Base-by-base conservation (phyloP, 1,284 basidiomycete genomes). In the Tausonia pullulans region DNA sequence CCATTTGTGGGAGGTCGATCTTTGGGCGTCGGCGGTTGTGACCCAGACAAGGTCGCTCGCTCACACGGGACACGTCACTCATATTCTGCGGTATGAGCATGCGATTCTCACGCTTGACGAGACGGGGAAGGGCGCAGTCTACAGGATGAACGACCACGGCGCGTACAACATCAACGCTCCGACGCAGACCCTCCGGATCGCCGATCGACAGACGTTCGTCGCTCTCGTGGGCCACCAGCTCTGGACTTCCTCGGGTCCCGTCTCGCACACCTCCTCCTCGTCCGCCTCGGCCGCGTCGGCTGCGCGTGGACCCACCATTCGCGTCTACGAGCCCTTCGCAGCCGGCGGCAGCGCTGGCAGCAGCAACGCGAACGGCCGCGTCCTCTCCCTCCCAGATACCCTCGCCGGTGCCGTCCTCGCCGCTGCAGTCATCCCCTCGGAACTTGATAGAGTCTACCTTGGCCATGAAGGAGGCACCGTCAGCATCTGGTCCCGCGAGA, bases 391-490 rank as follows among this genome's bases (percentile, higher is more conserved):
- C 74, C 39, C 84, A 7, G 67, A 88, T 69, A 79, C 83, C 67
- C 78, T 87, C 58, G 74, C 75, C 0, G 94, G 94, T 0, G 80
- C 87, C 0, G 88, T 96, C 11, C 90, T 88, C 0, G 84, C 85
- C 43, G 91, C 87, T 0, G 84, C 92, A 0, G 78, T 90, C 40
- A 76, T 98, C 5, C 87, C 89, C 0, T 81, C 85, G 0, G 78
- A 82, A 9, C 84, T 86, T 0, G 79, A 82, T 1, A 75, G 78
- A 16, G 86, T 90, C 44, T 98, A 86, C 71, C 79, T 98, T n/a
- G 92, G 89, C 0, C 95, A 98, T 71, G 94, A 98, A 74, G 91
- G 88, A 54, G 96, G 95, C 0, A 87, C 81, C 70, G 80, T 97
- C 67, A 86, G 85, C 0, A 78, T 92, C 9, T 98, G 93, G 91